phyloP scores from a whole-genome alignment of 2,329 filamentous ascomycete genomes.

The Ophiostoma sp. region DNA sequence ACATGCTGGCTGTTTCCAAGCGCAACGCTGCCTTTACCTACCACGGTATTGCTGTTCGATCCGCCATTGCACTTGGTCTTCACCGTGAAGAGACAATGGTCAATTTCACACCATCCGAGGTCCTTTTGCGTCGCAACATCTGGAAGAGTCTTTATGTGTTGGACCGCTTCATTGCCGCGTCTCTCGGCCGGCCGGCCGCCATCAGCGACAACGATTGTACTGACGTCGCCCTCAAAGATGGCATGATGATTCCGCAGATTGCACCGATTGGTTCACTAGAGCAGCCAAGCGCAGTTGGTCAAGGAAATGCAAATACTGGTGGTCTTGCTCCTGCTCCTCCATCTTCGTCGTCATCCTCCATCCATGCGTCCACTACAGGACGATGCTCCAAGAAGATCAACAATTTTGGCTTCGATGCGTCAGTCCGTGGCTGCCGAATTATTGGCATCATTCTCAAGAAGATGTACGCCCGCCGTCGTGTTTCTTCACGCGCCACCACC shows the following conservation, averaged over 20 bases:
- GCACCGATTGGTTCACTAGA: not conserved
- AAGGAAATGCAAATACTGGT: not conserved
- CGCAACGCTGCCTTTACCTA: constrained; percentile 64
- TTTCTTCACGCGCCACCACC: constrained; percentile 58
- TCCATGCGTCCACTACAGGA: not conserved
- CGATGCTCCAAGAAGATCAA: constrained; percentile 3
- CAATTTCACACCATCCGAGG: constrained; percentile 45
- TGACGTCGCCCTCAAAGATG: constrained; percentile 43
- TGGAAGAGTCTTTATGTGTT: constrained; percentile 67
- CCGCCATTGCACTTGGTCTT: constrained; percentile 62
- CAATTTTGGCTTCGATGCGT: constrained; percentile 50
- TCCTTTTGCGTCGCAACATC: constrained; percentile 52
- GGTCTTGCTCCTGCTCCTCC: not conserved
- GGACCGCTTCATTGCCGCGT: constrained; percentile 63
- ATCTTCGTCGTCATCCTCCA: not conserved
- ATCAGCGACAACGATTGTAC: constrained; percentile 65
- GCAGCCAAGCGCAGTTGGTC: not conserved
- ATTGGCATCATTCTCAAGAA: constrained; percentile 60
- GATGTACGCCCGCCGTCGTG: constrained; percentile 60
- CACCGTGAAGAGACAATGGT: constrained; percentile 61
- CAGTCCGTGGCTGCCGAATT: constrained; percentile 57
- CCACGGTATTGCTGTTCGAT: constrained; percentile 63
- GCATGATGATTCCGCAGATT: not conserved
- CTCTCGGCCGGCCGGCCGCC: constrained; percentile 61
- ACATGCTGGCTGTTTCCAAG: constrained; percentile 62